phyloP scores from a whole-genome alignment of 179 eudicot genomes.

The Nepenthes alata region DNA sequence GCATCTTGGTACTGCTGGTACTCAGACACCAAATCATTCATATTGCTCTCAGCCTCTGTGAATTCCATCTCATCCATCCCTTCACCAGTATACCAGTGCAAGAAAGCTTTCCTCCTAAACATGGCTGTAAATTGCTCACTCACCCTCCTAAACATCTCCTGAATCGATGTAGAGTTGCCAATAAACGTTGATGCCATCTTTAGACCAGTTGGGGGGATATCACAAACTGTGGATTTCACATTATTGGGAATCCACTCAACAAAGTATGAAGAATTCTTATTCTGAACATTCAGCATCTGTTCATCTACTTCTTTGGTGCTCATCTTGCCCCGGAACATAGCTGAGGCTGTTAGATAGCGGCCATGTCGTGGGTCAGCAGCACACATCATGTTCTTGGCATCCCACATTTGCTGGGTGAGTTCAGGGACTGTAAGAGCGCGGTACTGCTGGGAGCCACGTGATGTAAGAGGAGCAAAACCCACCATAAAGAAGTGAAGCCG shows the following conservation, averaged over 20 bases:
- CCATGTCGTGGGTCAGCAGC: slow-evolving; percentile 36
- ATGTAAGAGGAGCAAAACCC: slow-evolving; percentile 29
- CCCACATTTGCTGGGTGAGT: slow-evolving; percentile 41
- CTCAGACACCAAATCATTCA: slow-evolving; percentile 58
- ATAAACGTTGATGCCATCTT: slow-evolving; percentile 38
- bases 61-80: slow-evolving; percentile 53
- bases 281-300: slow-evolving; percentile 52
- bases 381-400: slow-evolving; percentile 39
- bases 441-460: slow-evolving; percentile 33
- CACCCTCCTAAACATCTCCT: slow-evolving; percentile 57
- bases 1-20: slow-evolving; percentile 65
- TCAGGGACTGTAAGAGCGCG: slow-evolving; percentile 28
- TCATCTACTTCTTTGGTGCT: slow-evolving; percentile 39
- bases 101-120: slow-evolving; percentile 60
- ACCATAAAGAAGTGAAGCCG: slow-evolving; percentile 38
- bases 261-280: slow-evolving; percentile 56
- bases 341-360: slow-evolving; percentile 42
- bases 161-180: slow-evolving; percentile 36
- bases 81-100: slow-evolving; percentile 49
- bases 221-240: slow-evolving; percentile 47
- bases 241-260: slow-evolving; percentile 59
- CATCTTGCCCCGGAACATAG: slow-evolving; percentile 39
- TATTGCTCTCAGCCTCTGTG: slow-evolving; percentile 37
- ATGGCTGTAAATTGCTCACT: slow-evolving; percentile 60
- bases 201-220: slow-evolving; percentile 40